Evolutionary conservation across 176 grass and related monocot genomes (phyloP).

Genomic region (Oryza punctata): DNA sequence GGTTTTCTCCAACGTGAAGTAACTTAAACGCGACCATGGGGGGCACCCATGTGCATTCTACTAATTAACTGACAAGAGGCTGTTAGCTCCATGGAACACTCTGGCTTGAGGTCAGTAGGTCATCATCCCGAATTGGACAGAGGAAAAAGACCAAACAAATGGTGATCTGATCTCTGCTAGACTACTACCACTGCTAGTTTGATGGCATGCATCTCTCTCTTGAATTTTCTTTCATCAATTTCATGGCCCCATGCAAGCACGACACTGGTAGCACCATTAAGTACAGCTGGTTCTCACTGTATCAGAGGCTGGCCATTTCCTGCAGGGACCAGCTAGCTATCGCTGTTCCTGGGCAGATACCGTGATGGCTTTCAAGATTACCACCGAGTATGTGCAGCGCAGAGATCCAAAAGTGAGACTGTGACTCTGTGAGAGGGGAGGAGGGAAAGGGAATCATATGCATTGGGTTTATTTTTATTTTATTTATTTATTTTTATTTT

Average conservation of each 20-base stretch:
- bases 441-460: neutral
- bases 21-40: neutral
- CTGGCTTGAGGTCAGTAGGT: neutral
- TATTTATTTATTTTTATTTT: no score
- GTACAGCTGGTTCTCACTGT: neutral
- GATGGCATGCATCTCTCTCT: neutral
- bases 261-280: neutral
- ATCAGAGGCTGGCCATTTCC: constrained; percentile 9
- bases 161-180: no score
- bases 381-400: neutral
- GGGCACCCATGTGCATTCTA: neutral
- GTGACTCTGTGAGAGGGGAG: neutral
- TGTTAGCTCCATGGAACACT: neutral
- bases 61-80: neutral
- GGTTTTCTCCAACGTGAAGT: neutral
- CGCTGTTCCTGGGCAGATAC: neutral
- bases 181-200: neutral
- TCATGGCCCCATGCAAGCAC: neutral
- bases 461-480: no score
- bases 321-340: neutral
- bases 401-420: neutral
- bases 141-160: neutral
- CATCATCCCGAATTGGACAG: neutral
- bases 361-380: constrained; percentile 2
- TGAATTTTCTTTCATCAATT: neutral